Evolutionary conservation across 2,329 filamentous ascomycete genomes (phyloP).

Genomic region (Sclerotinia subarctica): DNA sequence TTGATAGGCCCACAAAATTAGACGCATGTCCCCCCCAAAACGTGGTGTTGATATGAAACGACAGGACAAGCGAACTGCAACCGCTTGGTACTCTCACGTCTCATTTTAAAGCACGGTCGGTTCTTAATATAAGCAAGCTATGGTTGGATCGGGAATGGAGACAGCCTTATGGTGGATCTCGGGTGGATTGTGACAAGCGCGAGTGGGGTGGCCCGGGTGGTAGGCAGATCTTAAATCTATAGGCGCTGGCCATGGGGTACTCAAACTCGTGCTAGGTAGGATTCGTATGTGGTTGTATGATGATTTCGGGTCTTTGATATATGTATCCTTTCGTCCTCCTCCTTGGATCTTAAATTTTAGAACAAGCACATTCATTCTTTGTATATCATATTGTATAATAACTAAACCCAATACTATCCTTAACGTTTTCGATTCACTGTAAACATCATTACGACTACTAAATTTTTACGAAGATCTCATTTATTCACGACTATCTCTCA

Average conservation of each 20-base stretch:
- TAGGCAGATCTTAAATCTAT: conserved; percentile 11
- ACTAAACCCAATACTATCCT: not conserved
- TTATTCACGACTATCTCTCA: not conserved
- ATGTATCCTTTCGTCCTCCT: conserved; percentile 3
- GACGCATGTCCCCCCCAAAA: conserved; percentile 9
- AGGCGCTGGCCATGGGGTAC: conserved; percentile 11
- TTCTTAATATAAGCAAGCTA: not conserved
- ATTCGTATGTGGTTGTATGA: not conserved
- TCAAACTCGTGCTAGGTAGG: not conserved
- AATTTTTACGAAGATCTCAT: not conserved
- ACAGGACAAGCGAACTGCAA: conserved; percentile 8
- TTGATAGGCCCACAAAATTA: conserved; percentile 17
- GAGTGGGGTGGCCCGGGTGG: conserved; percentile 1
- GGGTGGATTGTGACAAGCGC: conserved; percentile 14
- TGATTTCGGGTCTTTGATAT: conserved; percentile 3
- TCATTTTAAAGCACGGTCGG: not conserved
- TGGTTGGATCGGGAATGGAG: conserved; percentile 11
- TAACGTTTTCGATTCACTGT: not conserved
- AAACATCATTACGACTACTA: not conserved
- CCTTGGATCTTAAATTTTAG: not conserved
- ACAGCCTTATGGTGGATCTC: conserved; percentile 16
- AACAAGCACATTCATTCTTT: not conserved
- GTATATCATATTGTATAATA: conserved; percentile 15
- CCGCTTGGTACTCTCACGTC: not conserved
- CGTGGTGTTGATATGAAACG: conserved; percentile 5